Percentiles rank a stretch among this genome's conserved stretches.
Evolutionary conservation across 2,329 filamentous ascomycete genomes (phyloP).

Genomic region (Metarhizium guizhouense): DNA sequence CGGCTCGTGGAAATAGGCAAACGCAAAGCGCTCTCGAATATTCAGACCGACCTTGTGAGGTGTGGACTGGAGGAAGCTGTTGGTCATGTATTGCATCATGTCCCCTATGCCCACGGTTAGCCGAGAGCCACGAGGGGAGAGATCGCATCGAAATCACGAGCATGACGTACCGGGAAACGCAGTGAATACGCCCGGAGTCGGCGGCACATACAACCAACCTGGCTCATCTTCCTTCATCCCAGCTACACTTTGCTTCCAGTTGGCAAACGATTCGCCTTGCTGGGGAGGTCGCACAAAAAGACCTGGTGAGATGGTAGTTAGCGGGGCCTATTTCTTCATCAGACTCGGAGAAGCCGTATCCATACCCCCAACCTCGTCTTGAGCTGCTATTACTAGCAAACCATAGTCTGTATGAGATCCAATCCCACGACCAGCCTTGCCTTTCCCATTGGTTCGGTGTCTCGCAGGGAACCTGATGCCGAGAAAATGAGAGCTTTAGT

Average conservation of each 20-base stretch:
- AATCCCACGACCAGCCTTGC: constrained; percentile 39
- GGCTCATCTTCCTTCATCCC: constrained; percentile 34
- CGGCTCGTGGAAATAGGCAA: constrained; percentile 44
- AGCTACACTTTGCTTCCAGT: constrained; percentile 36
- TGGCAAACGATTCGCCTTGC: constrained; percentile 30
- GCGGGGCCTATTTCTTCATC: neutral
- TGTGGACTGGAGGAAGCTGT: constrained; percentile 34
- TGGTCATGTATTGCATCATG: constrained; percentile 43
- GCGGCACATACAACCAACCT: constrained; percentile 39
- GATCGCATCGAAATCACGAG: too few species aligned
- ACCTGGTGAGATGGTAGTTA: constrained; percentile 12
- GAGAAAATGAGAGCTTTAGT: neutral
- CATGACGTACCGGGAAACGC: constrained; percentile 34
- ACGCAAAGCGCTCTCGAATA: constrained; percentile 35
- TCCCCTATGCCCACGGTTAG: constrained; percentile 24
- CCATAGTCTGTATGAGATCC: constrained; percentile 45
- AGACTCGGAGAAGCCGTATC: neutral
- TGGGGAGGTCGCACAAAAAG: constrained; percentile 37
- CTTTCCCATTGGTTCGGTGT: constrained; percentile 35
- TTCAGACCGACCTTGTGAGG: constrained; percentile 43
- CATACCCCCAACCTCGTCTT: constrained; percentile 39
- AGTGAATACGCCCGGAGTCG: constrained; percentile 33
- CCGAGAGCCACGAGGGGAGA: neutral
- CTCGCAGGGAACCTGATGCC: constrained; percentile 20
- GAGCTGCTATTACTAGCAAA: constrained; percentile 39